These are phyloP conservation scores for Ballota nigra DNA, from an alignment of 257 asterid species.

Conservation along the genomic window DNA sequence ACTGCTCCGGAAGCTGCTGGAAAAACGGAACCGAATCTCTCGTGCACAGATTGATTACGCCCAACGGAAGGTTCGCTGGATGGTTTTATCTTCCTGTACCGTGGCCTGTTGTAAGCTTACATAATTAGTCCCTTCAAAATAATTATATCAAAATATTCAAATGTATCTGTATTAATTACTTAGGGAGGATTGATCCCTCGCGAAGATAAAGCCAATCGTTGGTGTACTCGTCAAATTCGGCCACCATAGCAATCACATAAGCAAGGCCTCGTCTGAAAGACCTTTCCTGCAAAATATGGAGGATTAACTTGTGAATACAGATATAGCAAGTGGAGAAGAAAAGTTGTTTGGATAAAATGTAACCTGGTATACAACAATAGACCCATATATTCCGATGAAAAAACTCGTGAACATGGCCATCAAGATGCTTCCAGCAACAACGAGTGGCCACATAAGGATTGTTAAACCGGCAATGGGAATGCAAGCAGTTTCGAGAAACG, in stretches of 20 bases:
- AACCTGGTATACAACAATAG: slow-evolving; percentile 89
- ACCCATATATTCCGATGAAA: slow-evolving; percentile 83
- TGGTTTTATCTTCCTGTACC: slow-evolving; percentile 54
- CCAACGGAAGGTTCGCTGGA: slow-evolving; percentile 51
- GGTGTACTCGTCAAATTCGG: slow-evolving; percentile 93
- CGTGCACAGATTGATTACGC: slow-evolving; percentile 43
- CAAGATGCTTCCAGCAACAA: slow-evolving; percentile 75
- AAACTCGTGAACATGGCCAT: slow-evolving; percentile 70
- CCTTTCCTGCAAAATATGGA: slow-evolving; percentile 55
- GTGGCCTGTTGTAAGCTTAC: slow-evolving; percentile 62
- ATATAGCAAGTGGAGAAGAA: background rate
- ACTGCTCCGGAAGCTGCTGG: slow-evolving; percentile 60
- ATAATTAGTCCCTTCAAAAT: slow-evolving; percentile 22
- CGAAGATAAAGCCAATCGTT: slow-evolving; percentile 96
- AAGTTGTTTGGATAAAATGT: background rate
- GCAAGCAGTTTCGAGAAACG: slow-evolving; percentile 91
- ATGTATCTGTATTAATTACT: slow-evolving; percentile 37
- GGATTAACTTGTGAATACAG: background rate
- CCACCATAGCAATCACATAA: slow-evolving; percentile 86
- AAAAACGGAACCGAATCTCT: slow-evolving; percentile 34
- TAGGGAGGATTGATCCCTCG: slow-evolving; percentile 88
- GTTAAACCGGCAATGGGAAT: slow-evolving; percentile 91
- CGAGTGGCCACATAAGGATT: slow-evolving; percentile 91
- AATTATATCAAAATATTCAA: background rate
- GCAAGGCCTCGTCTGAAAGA: slow-evolving; percentile 81